Conservation (phyloP, 257 asterid species). For the Primulina tabacum region DNA sequence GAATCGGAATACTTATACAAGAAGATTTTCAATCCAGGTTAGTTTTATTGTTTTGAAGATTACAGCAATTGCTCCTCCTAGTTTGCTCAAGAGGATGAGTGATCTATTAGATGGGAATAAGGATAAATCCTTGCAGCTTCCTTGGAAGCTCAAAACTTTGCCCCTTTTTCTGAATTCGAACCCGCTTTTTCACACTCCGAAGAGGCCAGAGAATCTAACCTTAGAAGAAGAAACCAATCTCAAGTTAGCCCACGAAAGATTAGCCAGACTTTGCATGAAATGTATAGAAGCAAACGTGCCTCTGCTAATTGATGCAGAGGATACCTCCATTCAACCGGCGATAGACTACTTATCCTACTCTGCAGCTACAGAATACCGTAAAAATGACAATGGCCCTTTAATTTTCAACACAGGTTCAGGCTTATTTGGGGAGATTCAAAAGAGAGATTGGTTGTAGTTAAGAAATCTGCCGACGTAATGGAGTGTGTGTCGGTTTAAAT, state of each 20-base stretch:
- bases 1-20: not conserved
- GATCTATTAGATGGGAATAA: constrained; percentile 79
- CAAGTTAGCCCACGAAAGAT: constrained; percentile 39
- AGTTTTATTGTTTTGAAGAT: constrained; percentile 80
- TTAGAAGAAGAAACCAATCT: constrained; percentile 60
- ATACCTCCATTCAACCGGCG: constrained; percentile 65
- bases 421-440: constrained; percentile 66
- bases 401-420: constrained; percentile 73
- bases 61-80: constrained; percentile 66
- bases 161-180: constrained; percentile 63
- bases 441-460: constrained; percentile 49
- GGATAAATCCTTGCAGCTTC: constrained; percentile 51
- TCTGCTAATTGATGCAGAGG: constrained; percentile 82
- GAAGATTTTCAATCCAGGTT: constrained; percentile 40
- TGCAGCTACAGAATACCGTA: constrained; percentile 41
- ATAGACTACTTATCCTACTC: constrained; percentile 75
- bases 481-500: constrained; percentile 59
- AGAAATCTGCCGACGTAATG: constrained; percentile 53
- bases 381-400: constrained; percentile 41
- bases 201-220: constrained; percentile 47
- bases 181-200: constrained; percentile 68
- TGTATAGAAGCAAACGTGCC: constrained; percentile 47
- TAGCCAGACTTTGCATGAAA: constrained; percentile 40
- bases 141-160: constrained; percentile 64
- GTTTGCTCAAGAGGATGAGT: constrained; percentile 63